Evolutionary conservation across 2,329 filamentous ascomycete species (phyloP).

Genomic region (Calonectria multiphialidica): DNA sequence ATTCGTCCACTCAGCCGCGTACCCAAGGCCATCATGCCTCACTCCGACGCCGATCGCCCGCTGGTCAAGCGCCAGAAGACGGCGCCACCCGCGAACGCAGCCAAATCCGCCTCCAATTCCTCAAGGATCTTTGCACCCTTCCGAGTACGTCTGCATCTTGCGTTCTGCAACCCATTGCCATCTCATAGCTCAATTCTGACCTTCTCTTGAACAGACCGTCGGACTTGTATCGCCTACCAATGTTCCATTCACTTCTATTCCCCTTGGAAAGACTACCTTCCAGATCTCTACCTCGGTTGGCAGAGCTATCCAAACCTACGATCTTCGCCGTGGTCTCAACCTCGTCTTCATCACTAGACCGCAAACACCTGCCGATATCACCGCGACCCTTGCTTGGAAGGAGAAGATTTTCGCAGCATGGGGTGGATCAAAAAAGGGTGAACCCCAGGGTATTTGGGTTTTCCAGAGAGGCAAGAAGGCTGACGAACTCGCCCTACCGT

Average conservation of each 20-base stretch:
- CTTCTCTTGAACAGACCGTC: constrained; percentile 74
- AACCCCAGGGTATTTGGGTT: constrained; percentile 82
- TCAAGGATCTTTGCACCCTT: constrained; percentile 95
- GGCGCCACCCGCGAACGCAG: constrained; percentile 49
- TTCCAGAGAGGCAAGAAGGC: constrained; percentile 92
- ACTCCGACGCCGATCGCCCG: constrained; percentile 70
- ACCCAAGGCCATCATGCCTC: constrained; percentile 60
- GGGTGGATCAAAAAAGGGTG: constrained; percentile 70
- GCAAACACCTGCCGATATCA: constrained; percentile 87
- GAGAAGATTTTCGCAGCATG: constrained; percentile 91
- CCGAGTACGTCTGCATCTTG: constrained; percentile 70
- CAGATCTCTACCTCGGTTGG: constrained; percentile 97
- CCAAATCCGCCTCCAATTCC: constrained; percentile 57
- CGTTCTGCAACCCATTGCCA: not conserved
- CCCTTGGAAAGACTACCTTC: constrained; percentile 93
- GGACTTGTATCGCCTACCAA: constrained; percentile 91
- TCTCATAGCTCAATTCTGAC: not conserved
- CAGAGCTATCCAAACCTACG: constrained; percentile 92
- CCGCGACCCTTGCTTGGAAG: constrained; percentile 89
- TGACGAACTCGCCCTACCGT: constrained; percentile 78
- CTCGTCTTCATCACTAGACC: constrained; percentile 94
- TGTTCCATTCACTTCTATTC: constrained; percentile 90
- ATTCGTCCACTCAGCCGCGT: constrained; percentile 17
- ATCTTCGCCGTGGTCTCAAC: constrained; percentile 89
- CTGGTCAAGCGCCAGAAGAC: constrained; percentile 82